These are phyloP conservation scores for Cercospora zeina DNA, from an alignment of 2,329 filamentous ascomycete species.

Conservation along the genomic window DNA sequence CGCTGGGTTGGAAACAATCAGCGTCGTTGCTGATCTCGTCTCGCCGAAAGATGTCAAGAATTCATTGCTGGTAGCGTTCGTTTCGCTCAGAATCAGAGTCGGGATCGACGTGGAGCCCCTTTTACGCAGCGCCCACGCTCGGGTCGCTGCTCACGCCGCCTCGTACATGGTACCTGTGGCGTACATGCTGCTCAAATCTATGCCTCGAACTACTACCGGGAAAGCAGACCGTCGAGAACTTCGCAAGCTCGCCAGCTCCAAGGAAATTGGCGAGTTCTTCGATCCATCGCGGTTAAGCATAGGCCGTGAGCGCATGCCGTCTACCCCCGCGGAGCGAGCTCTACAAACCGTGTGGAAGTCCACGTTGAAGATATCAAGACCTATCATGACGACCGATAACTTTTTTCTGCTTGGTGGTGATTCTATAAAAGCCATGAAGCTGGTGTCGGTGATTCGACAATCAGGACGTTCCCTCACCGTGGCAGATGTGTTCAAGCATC, in stretches of 20 bases:
- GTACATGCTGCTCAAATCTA: conserved; percentile 4
- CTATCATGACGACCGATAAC: conserved; percentile 37
- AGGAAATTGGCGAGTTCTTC: background rate
- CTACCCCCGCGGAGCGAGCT: background rate
- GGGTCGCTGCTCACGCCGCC: conserved; percentile 1
- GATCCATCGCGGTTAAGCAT: background rate
- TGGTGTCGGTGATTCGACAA: background rate
- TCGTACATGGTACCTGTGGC: conserved; percentile 8
- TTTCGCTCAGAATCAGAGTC: background rate
- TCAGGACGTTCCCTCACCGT: background rate
- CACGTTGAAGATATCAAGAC: conserved; percentile 1
- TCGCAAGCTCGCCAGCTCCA: background rate
- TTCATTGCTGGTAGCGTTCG: conserved; percentile 1
- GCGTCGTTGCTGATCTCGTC: background rate
- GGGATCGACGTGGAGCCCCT: background rate
- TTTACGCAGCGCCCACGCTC: background rate
- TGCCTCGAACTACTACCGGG: conserved; percentile 1
- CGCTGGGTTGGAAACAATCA: background rate
- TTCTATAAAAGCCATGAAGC: conserved; percentile 1
- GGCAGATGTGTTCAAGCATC: conserved; percentile 1
- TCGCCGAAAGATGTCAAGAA: background rate
- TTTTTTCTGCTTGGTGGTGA: conserved; percentile 53
- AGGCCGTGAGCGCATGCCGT: background rate
- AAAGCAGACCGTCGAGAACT: conserved; percentile 3
- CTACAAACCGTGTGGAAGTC: conserved; percentile 2